These are phyloP conservation scores for Calocera cornea DNA, from an alignment of 768 basidiomycete genomes.

Conservation along the genomic window DNA sequence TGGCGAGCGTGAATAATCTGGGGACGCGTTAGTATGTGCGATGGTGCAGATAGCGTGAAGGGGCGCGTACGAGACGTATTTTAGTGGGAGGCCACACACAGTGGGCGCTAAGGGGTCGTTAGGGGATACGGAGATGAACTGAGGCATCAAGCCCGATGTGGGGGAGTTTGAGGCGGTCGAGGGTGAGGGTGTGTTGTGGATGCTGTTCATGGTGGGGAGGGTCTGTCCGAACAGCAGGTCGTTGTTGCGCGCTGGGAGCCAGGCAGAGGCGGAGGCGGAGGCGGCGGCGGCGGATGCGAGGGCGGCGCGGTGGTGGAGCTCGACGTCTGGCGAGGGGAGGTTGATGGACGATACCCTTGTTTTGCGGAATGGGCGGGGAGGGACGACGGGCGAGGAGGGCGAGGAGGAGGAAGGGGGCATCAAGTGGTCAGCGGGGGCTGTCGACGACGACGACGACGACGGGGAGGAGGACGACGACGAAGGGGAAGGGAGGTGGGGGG, in stretches of 20 bases:
- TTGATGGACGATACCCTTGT: neutral
- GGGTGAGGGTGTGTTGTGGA: neutral
- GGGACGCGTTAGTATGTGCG: conserved; percentile 4
- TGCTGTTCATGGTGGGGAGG: neutral
- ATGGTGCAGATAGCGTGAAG: neutral
- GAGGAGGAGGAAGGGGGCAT: conserved; percentile 2
- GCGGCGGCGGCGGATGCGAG: too few species aligned
- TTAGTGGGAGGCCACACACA: conserved; percentile 56
- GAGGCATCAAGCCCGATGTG: neutral
- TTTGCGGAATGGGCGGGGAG: neutral
- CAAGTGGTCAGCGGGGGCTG: neutral
- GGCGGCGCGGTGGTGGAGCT: neutral
- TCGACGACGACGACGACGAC: neutral
- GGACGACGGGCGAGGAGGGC: neutral
- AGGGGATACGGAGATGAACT: neutral
- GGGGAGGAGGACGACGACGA: conserved; percentile 8
- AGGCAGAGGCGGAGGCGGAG: neutral
- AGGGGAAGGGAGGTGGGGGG: conserved; percentile 12
- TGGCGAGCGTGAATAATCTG: conserved; percentile 70
- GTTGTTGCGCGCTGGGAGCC: neutral
- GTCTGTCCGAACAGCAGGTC: neutral
- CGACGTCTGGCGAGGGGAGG: neutral
- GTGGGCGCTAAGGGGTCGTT: conserved; percentile 28
- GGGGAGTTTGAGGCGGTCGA: neutral
- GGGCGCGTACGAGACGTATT: conserved; percentile 60